These are phyloP conservation scores for Stemphylium lycopersici DNA, from an alignment of 2,329 filamentous ascomycete species.

Conservation along the genomic window DNA sequence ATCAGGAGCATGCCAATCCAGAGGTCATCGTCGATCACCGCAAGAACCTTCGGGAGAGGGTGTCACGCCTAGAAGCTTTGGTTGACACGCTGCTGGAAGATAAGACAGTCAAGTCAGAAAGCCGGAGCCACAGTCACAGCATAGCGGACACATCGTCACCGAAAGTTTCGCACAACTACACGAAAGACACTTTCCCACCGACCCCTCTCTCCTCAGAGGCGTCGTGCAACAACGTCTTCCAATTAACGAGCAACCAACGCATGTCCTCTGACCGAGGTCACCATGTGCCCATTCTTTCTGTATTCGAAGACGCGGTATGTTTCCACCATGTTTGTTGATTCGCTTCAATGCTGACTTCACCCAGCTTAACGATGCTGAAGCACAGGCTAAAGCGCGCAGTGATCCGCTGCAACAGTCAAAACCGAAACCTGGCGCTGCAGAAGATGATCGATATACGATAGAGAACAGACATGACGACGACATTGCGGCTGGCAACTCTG, in stretches of 20 bases:
- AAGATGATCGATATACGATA: slow-evolving; percentile 36
- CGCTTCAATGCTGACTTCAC: slow-evolving; percentile 17
- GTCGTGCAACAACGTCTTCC: slow-evolving; percentile 28
- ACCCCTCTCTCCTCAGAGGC: slow-evolving; percentile 44
- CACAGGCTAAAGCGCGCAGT: slow-evolving; percentile 37
- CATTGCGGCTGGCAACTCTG: slow-evolving; percentile 27
- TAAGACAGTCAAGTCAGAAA: slow-evolving; percentile 40
- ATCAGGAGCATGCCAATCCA: slow-evolving; percentile 53
- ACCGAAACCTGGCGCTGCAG: slow-evolving; percentile 13
- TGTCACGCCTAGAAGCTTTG: slow-evolving; percentile 51
- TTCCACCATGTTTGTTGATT: background rate
- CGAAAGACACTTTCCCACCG: slow-evolving; percentile 37
- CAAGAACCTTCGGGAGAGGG: slow-evolving; percentile 52
- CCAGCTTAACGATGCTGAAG: slow-evolving; percentile 46
- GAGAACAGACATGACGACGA: slow-evolving; percentile 41
- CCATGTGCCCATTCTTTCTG: slow-evolving; percentile 47
- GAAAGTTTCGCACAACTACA: slow-evolving; percentile 30
- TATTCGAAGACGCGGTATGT: slow-evolving; percentile 49
- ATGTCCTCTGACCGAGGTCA: slow-evolving; percentile 36
- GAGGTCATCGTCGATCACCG: slow-evolving; percentile 50
- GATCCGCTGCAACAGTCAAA: slow-evolving; percentile 24
- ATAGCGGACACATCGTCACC: slow-evolving; percentile 36
- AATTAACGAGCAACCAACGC: slow-evolving; percentile 29
- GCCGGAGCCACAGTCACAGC: slow-evolving; percentile 29
- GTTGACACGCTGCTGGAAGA: slow-evolving; percentile 49